Percentiles rank a stretch among this genome's conserved stretches.
Conservation (phyloP, 2,329 filamentous ascomycete genomes). For the Microdochium nivale region DNA sequence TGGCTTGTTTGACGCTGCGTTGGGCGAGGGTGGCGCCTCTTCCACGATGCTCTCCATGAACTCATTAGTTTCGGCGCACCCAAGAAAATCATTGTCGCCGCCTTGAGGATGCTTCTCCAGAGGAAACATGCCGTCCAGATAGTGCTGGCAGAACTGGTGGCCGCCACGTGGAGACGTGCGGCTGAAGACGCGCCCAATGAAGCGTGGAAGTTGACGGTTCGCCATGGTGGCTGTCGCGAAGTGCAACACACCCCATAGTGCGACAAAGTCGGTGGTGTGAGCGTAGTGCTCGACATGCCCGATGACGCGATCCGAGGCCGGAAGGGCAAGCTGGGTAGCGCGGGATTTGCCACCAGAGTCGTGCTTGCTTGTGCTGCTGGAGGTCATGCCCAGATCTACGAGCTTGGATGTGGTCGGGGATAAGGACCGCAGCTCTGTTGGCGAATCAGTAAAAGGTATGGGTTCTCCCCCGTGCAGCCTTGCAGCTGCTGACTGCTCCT, state of each 20-base stretch:
- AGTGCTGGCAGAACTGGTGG: conserved; percentile 53
- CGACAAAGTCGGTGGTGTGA: conserved; percentile 65
- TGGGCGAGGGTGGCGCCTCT: conserved; percentile 2
- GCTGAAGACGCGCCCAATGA: conserved; percentile 53
- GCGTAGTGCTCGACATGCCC: conserved; percentile 74
- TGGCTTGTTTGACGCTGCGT: not conserved
- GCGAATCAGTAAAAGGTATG: conserved; percentile 19
- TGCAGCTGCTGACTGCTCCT: conserved; percentile 5
- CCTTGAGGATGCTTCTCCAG: conserved; percentile 32
- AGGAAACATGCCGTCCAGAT: conserved; percentile 54
- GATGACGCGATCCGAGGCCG: conserved; percentile 43
- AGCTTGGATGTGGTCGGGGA: conserved; percentile 3
- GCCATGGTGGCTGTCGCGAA: conserved; percentile 42
- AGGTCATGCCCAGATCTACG: conserved; percentile 18
- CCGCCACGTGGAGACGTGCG: conserved; percentile 40
- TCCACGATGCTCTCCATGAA: conserved; percentile 54
- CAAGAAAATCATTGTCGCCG: conserved; percentile 24
- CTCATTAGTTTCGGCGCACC: conserved; percentile 39
- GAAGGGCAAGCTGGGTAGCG: conserved; percentile 8
- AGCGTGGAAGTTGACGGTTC: conserved; percentile 33
- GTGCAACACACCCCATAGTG: conserved; percentile 65
- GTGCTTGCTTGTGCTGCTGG: conserved; percentile 19
- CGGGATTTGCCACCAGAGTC: conserved; percentile 1
- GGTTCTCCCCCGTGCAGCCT: conserved; percentile 9
- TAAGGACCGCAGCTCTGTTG: conserved; percentile 11